phyloP scores from a whole-genome alignment of 2,329 filamentous ascomycete genomes.

The Hymenoscyphus salicellus region DNA sequence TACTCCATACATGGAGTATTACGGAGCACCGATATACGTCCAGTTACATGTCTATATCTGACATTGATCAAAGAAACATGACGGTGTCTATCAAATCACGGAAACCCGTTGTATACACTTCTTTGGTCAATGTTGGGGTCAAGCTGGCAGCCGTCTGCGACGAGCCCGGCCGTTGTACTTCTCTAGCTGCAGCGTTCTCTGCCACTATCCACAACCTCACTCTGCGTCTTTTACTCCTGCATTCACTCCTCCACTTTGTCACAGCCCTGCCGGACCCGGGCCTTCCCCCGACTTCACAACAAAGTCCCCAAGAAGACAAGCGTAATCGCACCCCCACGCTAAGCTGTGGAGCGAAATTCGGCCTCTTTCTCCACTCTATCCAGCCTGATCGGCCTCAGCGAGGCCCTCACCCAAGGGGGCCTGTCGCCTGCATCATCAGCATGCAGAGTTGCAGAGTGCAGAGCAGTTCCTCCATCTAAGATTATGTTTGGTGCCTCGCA shows the following conservation, averaged over 20 bases:
- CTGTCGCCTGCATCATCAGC: not conserved
- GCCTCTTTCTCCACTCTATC: not conserved
- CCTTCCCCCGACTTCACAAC: not conserved
- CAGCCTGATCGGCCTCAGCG: not conserved
- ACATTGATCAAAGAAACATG: not conserved
- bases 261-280: not conserved
- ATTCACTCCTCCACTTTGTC: not conserved
- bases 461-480: constrained; percentile 13
- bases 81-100: not conserved
- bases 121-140: not conserved
- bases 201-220: not conserved
- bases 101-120: not conserved
- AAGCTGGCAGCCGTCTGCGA: not conserved
- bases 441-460: constrained; percentile 3
- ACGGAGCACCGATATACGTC: not conserved
- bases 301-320: not conserved
- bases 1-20: not conserved
- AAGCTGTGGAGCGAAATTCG: not conserved
- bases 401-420: not conserved
- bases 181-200: not conserved
- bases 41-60: not conserved
- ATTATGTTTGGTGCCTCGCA: constrained; percentile 32
- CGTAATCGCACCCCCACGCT: not conserved
- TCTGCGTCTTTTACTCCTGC: not conserved
- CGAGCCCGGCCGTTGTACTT: not conserved